Conservation (phyloP, 1,139 yeast species). For the Debaryomycetaceae sp. region DNA sequence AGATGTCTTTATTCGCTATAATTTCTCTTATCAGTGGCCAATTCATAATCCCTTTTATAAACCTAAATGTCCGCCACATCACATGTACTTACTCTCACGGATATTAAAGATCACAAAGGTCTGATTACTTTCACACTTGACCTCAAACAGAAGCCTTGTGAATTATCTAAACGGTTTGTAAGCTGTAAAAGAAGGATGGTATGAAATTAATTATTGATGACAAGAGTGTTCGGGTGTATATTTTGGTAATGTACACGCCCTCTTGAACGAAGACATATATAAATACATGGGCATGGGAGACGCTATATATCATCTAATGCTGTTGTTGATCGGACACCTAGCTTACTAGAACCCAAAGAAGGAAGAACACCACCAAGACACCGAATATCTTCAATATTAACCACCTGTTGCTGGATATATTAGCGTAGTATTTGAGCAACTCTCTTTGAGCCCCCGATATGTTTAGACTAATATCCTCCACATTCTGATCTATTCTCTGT, state of each 20-base stretch:
- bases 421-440: constrained; percentile 81
- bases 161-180: not conserved
- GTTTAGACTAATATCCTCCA: constrained; percentile 87
- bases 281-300: not conserved
- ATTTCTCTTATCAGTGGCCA: not conserved
- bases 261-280: not conserved
- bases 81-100: not conserved
- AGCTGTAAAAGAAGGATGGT: not conserved
- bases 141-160: not conserved
- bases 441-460: constrained; percentile 95
- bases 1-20: not conserved
- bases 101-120: not conserved
- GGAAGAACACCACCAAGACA: constrained; percentile 70
- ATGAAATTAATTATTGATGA: not conserved
- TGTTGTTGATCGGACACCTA: constrained; percentile 14
- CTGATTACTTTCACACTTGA: not conserved
- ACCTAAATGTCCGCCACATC: not conserved
- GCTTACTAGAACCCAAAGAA: constrained; percentile 76
- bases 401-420: constrained; percentile 90
- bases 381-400: constrained; percentile 87
- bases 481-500: constrained; percentile 92
- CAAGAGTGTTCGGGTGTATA: not conserved
- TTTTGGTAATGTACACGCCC: not conserved
- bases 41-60: no score
- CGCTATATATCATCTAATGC: not conserved